Evolutionary conservation across 805 yeast species (phyloP), one percentile per base, ranked within the genome.

Genomic region (Alloascoidea hylecoeti): DNA sequence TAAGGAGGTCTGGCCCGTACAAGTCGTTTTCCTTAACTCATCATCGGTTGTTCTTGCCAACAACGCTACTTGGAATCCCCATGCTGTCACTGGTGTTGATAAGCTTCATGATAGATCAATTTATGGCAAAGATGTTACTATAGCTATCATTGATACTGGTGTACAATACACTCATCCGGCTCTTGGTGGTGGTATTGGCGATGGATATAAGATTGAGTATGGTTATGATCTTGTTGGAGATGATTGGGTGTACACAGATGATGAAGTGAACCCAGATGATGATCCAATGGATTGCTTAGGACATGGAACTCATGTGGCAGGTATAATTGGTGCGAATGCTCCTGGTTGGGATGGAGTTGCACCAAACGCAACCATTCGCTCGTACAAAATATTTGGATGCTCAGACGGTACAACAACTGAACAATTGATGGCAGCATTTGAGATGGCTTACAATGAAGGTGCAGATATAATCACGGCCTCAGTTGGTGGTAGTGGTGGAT

Each of bases 231-330:
- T 34, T 13, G 44, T 36, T 19, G 39, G 37, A 37, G 53, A 48
- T 28, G 51, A 48, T 30, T 45, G 30, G 9, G 35, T 41, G 16
- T 44, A 46, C 15, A 18, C 18, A 3, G 38, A 38, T 32, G 40
- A 36, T 15, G 47, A 44, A 14, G 42, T 48, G 34, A 42, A 37
- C 6, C 41, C 40, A 17, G 51, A 46, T 27, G 30, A 46, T 13
- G 43, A 39, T 32, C 41, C 34, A 12, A 42, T 17, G 30, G 52
- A 49, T 36, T 45, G 49, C 36, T 35, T 40, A 17, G 52, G 52
- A n/a, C 52, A 49, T 35, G 52, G 52, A 18, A 36, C 52, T 9
- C 46, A 45, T 38, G 48, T 46, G 30, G 40, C 52, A 5, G 44
- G 53, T 13, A 39, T 49, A 16, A 46, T 49, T 37, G 50, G 46